These are phyloP conservation scores for Boletus edulis DNA, from an alignment of 768 basidiomycete genomes.

Conservation along the genomic window DNA sequence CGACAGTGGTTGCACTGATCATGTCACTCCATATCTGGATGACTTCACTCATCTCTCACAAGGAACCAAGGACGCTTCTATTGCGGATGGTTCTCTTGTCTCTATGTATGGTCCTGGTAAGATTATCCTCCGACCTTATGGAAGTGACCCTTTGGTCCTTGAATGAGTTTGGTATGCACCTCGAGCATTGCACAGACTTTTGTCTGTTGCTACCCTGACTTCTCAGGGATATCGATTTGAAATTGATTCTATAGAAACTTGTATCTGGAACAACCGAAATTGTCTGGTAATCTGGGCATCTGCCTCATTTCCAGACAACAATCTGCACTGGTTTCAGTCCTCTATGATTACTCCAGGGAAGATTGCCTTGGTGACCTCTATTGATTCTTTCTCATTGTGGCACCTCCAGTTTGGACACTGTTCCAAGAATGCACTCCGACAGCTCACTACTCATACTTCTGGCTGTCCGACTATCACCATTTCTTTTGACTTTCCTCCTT, in stretches of 20 bases:
- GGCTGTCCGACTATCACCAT: background rate
- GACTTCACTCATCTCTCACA: background rate
- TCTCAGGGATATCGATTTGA: background rate
- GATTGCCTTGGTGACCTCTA: no score
- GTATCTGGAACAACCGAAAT: background rate
- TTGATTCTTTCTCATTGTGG: background rate
- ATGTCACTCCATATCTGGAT: background rate
- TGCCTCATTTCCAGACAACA: background rate
- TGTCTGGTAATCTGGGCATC: background rate
- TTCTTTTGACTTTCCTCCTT: no score
- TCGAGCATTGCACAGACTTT: background rate
- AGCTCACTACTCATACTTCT: background rate
- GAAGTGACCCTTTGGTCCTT: background rate
- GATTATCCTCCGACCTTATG: background rate
- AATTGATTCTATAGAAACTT: background rate
- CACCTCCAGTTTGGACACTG: background rate
- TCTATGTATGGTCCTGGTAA: background rate
- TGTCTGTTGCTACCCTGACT: background rate
- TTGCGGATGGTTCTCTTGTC: background rate
- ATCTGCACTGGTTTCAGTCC: background rate
- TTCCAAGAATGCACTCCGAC: background rate
- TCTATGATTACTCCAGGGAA: background rate
- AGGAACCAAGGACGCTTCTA: accelerated
- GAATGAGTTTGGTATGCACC: background rate
- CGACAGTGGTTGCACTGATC: background rate